Evolutionary conservation across 2,329 filamentous ascomycete species (phyloP), one percentile per base, ranked within the genome.

Genomic region (Ophiostoma ips): DNA sequence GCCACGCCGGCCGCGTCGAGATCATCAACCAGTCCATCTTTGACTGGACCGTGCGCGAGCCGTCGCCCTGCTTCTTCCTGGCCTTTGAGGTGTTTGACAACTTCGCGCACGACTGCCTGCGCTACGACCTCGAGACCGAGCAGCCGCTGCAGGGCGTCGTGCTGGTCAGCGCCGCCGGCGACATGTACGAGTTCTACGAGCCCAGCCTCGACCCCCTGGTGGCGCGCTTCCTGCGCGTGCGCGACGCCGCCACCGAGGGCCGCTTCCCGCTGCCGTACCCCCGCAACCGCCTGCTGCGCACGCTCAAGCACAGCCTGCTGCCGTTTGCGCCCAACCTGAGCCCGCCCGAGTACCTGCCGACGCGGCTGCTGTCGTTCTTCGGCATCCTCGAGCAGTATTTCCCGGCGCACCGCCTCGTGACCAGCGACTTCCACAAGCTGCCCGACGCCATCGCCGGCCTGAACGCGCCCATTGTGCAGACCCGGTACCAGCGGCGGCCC

Each of bases 71-170:
- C 70, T 98, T 94, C 73, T 96, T 98, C 72, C 77, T 98, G 38
- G 92, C 90, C 41, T 84, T 98, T 67, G 92, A 98, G 67, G 92
- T 98, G 57, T 95, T 95, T 61, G 92, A 98, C 71, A 98, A 98
- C 68, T 96, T 98, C 63, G 82, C 87, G 34, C 94, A 98, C 69
- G 92, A 98, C 68, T 77, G 83, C 52, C 80, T 98, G 55, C 89
- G 94, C 55, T 98, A 96, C 69, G 84, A 96, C 66, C 73, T 83
- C 11, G 67, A 73, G 53, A 94, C 88, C 11, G 85, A 87, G 63
- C 71, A 83, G 57, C 85, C 90, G 0, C 75, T 95, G 50, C 94
- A 98, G 68, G 88, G 87, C 46, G 82, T 82, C 55, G 89, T 96
- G 13, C 73, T 98, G 36, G 83, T 98, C 61, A 87, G 95, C 63